phyloP scores from a whole-genome alignment of 352 stramenopile genomes.

The Pythium folliculosum region DNA sequence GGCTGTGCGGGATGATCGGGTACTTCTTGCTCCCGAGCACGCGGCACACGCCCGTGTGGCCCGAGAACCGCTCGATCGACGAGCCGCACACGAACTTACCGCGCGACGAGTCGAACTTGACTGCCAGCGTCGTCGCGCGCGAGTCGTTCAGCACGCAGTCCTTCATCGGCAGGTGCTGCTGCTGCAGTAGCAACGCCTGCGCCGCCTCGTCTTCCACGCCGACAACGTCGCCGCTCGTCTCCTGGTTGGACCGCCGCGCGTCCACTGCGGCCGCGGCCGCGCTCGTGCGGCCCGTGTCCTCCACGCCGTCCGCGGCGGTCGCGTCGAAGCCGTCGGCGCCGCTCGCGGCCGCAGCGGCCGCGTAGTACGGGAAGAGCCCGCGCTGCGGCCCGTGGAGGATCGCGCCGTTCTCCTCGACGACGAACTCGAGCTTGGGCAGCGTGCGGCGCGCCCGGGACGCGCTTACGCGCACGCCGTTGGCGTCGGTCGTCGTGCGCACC shows the following conservation, averaged over 20 bases:
- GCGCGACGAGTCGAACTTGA: conserved; percentile 67
- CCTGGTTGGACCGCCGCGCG: too few species aligned
- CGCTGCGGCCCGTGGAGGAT: conserved; percentile 77
- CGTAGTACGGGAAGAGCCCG: conserved; percentile 43
- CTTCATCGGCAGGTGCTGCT: conserved; percentile 54
- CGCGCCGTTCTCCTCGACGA: conserved; percentile 79
- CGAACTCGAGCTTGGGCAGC: conserved; percentile 85
- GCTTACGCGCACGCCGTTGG: conserved; percentile 58
- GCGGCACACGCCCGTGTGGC: conserved; percentile 89
- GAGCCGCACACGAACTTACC: conserved; percentile 83
- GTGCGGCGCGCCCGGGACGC: conserved; percentile 61
- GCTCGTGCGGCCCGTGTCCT: conserved; percentile 10
- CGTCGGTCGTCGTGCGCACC: conserved; percentile 71
- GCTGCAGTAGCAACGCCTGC: too few species aligned
- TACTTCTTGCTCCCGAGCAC: conserved; percentile 90
- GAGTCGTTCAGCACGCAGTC: conserved; percentile 86
- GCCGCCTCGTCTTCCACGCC: neutral
- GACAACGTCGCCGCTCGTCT: too few species aligned
- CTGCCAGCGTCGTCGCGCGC: conserved; percentile 68
- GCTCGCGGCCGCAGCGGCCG: conserved; percentile 13
- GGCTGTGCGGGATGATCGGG: conserved; percentile 67
- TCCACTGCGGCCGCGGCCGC: neutral
- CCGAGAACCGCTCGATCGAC: conserved; percentile 90
- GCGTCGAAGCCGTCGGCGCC: conserved; percentile 3
- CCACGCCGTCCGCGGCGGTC: neutral